Evolutionary conservation across 257 asterid species (phyloP).

Genomic region (Ballota nigra): DNA sequence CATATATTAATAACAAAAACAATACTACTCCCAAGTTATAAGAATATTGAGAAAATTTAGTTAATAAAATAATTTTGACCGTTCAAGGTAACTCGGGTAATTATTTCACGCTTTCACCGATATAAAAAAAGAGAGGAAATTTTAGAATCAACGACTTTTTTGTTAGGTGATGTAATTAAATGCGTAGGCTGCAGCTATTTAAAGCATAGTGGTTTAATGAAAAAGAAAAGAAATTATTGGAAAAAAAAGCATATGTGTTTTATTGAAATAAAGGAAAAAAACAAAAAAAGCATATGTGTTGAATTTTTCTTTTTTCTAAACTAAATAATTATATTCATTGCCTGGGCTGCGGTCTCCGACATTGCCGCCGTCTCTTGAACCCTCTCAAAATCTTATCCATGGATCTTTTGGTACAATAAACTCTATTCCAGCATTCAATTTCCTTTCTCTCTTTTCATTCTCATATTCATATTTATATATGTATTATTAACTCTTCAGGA

Average conservation of each 20-base stretch:
- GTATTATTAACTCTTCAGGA: conserved; percentile 41
- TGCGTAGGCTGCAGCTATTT: neutral
- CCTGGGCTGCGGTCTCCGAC: conserved; percentile 19
- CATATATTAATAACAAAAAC: too few species aligned
- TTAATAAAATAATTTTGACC: too few species aligned
- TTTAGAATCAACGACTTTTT: neutral
- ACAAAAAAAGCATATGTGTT: too few species aligned
- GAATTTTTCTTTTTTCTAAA: neutral
- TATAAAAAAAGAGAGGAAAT: too few species aligned
- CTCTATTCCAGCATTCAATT: neutral
- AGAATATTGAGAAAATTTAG: too few species aligned
- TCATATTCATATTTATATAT: neutral
- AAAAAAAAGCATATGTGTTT: too few species aligned
- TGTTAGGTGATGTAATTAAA: neutral
- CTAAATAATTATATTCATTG: neutral
- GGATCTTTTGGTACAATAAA: conserved; percentile 32
- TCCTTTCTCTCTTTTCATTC: neutral
- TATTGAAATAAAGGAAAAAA: too few species aligned
- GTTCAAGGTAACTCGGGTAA: too few species aligned
- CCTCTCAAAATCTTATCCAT: conserved; percentile 31
- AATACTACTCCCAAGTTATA: too few species aligned
- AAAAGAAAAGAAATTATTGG: too few species aligned
- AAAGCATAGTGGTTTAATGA: too few species aligned
- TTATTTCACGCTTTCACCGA: too few species aligned
- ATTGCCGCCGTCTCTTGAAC: conserved; percentile 24